These are phyloP conservation scores for Ustilago tritici DNA, from an alignment of 1,284 basidiomycete species.

Conservation along the genomic window DNA sequence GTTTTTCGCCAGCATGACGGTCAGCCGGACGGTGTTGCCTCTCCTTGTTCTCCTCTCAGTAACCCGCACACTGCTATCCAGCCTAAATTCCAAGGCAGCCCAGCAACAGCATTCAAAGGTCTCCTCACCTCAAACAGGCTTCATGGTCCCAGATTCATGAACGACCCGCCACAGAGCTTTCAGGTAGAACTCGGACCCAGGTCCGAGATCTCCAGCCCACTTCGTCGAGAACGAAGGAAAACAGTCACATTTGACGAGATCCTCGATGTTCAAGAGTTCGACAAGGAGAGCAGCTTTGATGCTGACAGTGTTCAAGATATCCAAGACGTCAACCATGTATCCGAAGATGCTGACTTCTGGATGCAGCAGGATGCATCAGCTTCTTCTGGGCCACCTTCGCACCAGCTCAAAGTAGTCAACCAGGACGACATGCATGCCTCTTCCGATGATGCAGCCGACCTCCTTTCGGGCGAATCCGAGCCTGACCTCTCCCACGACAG, in stretches of 20 bases:
- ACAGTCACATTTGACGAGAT: slow-evolving; percentile 87
- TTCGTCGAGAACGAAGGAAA: slow-evolving; percentile 55
- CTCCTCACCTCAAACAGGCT: slow-evolving; percentile 83
- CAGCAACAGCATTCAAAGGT: slow-evolving; percentile 73
- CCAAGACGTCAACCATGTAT: slow-evolving; percentile 14
- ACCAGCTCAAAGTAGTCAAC: slow-evolving; percentile 49
- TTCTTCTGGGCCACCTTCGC: neutral
- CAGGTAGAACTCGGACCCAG: neutral
- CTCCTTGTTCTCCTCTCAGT: slow-evolving; percentile 14
- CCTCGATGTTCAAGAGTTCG: slow-evolving; percentile 83
- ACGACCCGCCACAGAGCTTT: slow-evolving; percentile 21
- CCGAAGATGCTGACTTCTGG: slow-evolving; percentile 39
- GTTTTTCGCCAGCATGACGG: slow-evolving; percentile 76
- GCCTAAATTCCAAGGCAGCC: slow-evolving; percentile 2
- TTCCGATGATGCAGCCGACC: slow-evolving; percentile 21
- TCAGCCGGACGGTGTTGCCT: slow-evolving; percentile 45
- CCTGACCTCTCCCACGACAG: slow-evolving; percentile 50
- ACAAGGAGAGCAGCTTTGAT: slow-evolving; percentile 64
- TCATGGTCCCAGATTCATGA: slow-evolving; percentile 76
- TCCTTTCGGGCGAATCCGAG: slow-evolving; percentile 33
- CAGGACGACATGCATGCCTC: slow-evolving; percentile 6
- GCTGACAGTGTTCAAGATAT: slow-evolving; percentile 43
- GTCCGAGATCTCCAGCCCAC: slow-evolving; percentile 9
- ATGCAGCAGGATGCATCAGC: slow-evolving; percentile 6
- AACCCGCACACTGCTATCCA: slow-evolving; percentile 11